These are phyloP conservation scores for Nicotiana knightiana DNA, from an alignment of 257 asterid species.

Conservation along the genomic window DNA sequence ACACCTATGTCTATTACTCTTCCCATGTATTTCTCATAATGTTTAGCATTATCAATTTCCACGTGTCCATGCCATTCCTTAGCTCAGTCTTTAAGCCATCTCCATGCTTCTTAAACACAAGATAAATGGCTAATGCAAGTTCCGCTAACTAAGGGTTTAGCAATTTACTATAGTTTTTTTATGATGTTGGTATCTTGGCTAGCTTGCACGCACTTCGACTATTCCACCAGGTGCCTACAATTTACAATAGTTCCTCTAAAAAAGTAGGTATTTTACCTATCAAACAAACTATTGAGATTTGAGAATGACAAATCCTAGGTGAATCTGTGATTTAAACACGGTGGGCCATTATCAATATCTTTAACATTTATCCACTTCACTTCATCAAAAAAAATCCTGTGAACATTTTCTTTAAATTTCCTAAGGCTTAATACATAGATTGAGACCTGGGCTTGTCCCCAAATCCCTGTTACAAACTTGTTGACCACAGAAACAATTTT, in stretches of 20 bases:
- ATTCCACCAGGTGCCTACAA: not conserved
- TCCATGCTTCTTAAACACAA: not conserved
- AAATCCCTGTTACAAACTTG: too few species aligned
- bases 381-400: too few species aligned
- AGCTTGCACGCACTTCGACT: too few species aligned
- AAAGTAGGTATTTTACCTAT: not conserved
- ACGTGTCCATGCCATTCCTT: not conserved
- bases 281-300: not conserved
- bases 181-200: too few species aligned
- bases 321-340: not conserved
- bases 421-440: too few species aligned
- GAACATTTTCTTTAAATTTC: not conserved
- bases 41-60: not conserved
- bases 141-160: not conserved
- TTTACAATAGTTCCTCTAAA: not conserved
- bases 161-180: not conserved
- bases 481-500: too few species aligned
- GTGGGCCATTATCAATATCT: not conserved
- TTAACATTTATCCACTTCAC: not conserved
- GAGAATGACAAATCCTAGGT: not conserved
- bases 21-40: not conserved
- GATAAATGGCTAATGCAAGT: not conserved
- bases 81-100: not conserved
- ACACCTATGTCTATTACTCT: not conserved
- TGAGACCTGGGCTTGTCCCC: too few species aligned